Conservation (phyloP, 148 eudicot species). For the Simmondsia chinensis region DNA sequence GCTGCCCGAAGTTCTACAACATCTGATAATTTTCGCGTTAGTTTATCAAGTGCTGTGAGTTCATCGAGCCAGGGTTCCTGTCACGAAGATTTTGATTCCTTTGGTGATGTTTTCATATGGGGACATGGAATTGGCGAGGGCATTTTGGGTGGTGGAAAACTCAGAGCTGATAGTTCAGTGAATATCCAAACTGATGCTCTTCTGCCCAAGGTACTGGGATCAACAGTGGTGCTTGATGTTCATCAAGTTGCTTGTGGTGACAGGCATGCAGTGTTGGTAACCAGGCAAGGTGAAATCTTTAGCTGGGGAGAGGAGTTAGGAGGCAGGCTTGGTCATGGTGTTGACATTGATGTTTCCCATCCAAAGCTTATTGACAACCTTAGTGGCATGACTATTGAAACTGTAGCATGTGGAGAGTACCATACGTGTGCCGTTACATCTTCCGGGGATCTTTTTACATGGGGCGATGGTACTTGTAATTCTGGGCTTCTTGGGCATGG, state of each 20-base stretch:
- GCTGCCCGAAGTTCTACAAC: constrained; percentile 44
- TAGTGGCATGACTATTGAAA: constrained; percentile 44
- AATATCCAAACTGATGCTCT: constrained; percentile 38
- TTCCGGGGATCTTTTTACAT: constrained; percentile 77
- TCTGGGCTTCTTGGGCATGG: constrained; percentile 79
- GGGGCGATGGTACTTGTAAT: constrained; percentile 75
- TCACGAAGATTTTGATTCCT: constrained; percentile 68
- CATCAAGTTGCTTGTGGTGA: constrained; percentile 63
- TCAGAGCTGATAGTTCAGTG: constrained; percentile 25
- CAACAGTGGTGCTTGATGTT: constrained; percentile 71
- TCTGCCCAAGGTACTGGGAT: constrained; percentile 64
- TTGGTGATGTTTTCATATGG: constrained; percentile 83
- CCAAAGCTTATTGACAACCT: constrained; percentile 65
- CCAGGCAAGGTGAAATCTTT: constrained; percentile 79
- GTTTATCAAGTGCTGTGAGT: constrained; percentile 78
- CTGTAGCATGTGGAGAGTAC: constrained; percentile 74
- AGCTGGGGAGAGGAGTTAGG: constrained; percentile 91
- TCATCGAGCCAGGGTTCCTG: constrained; percentile 84
- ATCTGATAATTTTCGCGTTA: constrained; percentile 56
- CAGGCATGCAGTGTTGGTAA: constrained; percentile 71
- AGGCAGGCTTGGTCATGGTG: constrained; percentile 96
- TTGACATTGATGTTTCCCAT: constrained; percentile 55
- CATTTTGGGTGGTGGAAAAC: constrained; percentile 47
- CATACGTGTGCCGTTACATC: constrained; percentile 81
- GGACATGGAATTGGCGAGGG: constrained; percentile 74